These are phyloP conservation scores for Halenospora varia DNA, from an alignment of 495 filamentous ascomycete species.

Conservation along the genomic window DNA sequence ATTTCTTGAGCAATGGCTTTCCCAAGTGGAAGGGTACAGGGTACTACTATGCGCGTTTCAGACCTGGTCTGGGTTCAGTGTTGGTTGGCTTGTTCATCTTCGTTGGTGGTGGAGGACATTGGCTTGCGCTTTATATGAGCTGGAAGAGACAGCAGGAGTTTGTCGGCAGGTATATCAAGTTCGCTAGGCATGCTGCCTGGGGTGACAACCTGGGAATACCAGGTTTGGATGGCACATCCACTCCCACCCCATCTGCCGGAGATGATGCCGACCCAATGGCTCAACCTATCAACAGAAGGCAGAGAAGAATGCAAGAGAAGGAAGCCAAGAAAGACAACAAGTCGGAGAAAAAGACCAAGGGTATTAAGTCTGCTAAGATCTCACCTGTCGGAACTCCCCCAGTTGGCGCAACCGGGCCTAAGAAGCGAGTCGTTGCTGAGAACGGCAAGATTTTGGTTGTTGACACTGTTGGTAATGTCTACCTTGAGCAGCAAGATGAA, in stretches of 20 bases:
- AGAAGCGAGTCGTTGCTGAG: conserved; percentile 81
- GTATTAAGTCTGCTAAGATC: conserved; percentile 46
- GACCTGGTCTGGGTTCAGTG: conserved; percentile 83
- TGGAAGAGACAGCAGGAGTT: conserved; percentile 90
- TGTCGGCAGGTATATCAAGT: conserved; percentile 83
- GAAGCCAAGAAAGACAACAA: conserved; percentile 67
- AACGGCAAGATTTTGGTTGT: conserved; percentile 95
- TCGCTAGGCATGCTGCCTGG: conserved; percentile 85
- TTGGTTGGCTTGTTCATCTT: conserved; percentile 79
- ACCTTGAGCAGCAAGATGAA: conserved; percentile 82
- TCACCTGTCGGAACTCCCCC: conserved; percentile 41
- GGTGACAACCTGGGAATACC: conserved; percentile 71
- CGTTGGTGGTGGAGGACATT: conserved; percentile 80
- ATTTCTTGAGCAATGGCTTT: conserved; percentile 93
- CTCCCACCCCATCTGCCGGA: conserved; percentile 36
- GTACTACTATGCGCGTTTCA: conserved; percentile 93
- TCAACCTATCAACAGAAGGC: conserved; percentile 72
- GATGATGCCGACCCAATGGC: conserved; percentile 39
- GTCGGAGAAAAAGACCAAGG: conserved; percentile 28
- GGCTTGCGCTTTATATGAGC: conserved; percentile 73
- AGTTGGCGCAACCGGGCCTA: conserved; percentile 55
- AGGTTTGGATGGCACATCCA: conserved; percentile 51
- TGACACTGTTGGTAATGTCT: conserved; percentile 87
- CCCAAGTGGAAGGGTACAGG: conserved; percentile 94
- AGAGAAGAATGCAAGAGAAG: conserved; percentile 82